A percentile compares a stretch with the other conserved stretches of the same genome.
phyloP scores from a whole-genome alignment of 495 filamentous ascomycete species.

The Aspergillus diversus region DNA sequence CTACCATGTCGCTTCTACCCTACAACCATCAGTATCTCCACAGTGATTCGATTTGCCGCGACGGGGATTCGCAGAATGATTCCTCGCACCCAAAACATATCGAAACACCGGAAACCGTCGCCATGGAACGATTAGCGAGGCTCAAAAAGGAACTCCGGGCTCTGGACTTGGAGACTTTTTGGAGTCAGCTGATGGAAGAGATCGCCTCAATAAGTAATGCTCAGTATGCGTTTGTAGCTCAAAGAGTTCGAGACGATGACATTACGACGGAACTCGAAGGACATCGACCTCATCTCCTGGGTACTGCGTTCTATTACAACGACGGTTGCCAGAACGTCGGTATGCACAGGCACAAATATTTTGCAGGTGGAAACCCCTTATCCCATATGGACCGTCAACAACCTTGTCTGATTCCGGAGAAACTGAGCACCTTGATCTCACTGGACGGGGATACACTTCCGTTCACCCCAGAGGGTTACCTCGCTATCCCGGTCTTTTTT shows the following conservation, averaged over 20 bases:
- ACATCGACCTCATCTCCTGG: constrained; percentile 63
- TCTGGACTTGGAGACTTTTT: constrained; percentile 65
- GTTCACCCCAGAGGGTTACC: constrained; percentile 67
- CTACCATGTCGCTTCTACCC: constrained; percentile 39
- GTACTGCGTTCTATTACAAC: constrained; percentile 70
- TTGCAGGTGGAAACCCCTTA: constrained; percentile 66
- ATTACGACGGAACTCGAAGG: constrained; percentile 41
- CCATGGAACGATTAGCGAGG: constrained; percentile 62
- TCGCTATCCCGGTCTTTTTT: constrained; percentile 72
- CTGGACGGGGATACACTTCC: constrained; percentile 64
- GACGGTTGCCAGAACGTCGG: constrained; percentile 60
- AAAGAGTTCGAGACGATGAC: constrained; percentile 65
- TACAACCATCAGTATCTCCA: constrained; percentile 51
- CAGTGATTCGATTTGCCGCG: constrained; percentile 44
- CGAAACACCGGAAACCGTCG: constrained; percentile 59
- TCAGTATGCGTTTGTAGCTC: constrained; percentile 74
- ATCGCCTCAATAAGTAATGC: constrained; percentile 65
- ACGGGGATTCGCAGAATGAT: constrained; percentile 55
- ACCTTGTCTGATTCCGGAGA: constrained; percentile 71
- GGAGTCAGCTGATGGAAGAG: constrained; percentile 67
- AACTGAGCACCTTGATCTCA: constrained; percentile 59
- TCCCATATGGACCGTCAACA: constrained; percentile 74
- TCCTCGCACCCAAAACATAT: constrained; percentile 52
- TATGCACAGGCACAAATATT: constrained; percentile 63
- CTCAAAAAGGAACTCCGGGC: constrained; percentile 63